Evolutionary conservation across 2,329 filamentous ascomycete species (phyloP).

Genomic region (Neurospora crassa): DNA sequence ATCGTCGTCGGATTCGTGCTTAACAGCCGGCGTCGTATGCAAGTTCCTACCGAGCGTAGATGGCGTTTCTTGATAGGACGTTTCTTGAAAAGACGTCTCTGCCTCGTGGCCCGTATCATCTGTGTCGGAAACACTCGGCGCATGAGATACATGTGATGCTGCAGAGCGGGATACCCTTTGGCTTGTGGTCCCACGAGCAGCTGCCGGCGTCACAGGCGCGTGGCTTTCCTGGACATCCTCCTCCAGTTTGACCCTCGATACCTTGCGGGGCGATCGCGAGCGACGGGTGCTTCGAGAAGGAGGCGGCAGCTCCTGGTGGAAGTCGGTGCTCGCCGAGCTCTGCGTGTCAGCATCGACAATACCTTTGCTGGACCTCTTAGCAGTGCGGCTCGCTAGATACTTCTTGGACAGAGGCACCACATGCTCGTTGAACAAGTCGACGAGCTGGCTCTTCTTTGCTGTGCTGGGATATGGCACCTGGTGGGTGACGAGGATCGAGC

Average conservation of each 20-base stretch:
- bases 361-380: constrained; percentile 78
- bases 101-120: constrained; percentile 34
- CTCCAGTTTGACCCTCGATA: constrained; percentile 39
- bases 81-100: not conserved
- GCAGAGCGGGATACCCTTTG: constrained; percentile 46
- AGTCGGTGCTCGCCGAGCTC: constrained; percentile 40
- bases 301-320: constrained; percentile 51
- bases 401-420: constrained; percentile 70
- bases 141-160: constrained; percentile 35
- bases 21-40: constrained; percentile 44
- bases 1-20: constrained; percentile 42
- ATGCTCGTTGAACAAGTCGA: constrained; percentile 73
- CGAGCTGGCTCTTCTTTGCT: constrained; percentile 83
- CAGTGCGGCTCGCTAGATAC: constrained; percentile 65
- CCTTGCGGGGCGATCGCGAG: constrained; percentile 46
- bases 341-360: constrained; percentile 65
- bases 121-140: constrained; percentile 41
- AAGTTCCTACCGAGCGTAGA: constrained; percentile 41
- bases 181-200: constrained; percentile 34
- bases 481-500: constrained; percentile 85
- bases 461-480: constrained; percentile 77
- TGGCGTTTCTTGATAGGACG: constrained; percentile 21
- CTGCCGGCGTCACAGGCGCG: constrained; percentile 22
- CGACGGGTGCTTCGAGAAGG: constrained; percentile 33
- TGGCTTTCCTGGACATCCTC: constrained; percentile 38